These are phyloP conservation scores for Pseudogymnoascus destructans DNA, from an alignment of 2,329 filamentous ascomycete genomes.

Conservation along the genomic window DNA sequence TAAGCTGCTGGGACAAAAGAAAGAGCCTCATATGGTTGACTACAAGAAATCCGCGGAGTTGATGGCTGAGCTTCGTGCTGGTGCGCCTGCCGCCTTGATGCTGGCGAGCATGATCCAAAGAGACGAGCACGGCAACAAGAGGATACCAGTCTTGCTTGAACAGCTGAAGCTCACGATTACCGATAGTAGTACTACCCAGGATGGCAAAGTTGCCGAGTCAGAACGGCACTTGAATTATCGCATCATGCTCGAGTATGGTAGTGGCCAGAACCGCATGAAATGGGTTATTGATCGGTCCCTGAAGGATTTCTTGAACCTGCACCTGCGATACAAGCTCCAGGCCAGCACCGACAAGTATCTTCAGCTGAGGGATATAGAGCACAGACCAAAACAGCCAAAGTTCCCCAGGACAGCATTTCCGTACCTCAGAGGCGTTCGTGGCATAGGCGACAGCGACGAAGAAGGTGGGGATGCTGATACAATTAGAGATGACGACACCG, in stretches of 20 bases:
- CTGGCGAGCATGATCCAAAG: conserved; percentile 95
- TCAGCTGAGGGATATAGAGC: conserved; percentile 52
- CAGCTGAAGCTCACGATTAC: conserved; percentile 82
- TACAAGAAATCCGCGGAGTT: conserved; percentile 92
- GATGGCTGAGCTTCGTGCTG: conserved; percentile 87
- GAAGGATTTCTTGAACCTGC: conserved; percentile 80
- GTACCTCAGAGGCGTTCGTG: conserved; percentile 69
- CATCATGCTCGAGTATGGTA: conserved; percentile 92
- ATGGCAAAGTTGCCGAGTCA: conserved; percentile 32
- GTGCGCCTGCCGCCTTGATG: conserved; percentile 84
- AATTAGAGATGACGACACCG: conserved; percentile 32
- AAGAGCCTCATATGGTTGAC: conserved; percentile 73
- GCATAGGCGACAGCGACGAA: conserved; percentile 65
- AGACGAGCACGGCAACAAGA: conserved; percentile 88
- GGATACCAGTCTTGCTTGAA: conserved; percentile 87
- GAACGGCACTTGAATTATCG: conserved; percentile 70
- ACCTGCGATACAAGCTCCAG: conserved; percentile 84
- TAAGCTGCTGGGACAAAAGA: conserved; percentile 65
- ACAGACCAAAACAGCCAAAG: conserved; percentile 67
- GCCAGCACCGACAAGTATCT: conserved; percentile 74
- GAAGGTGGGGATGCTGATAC: conserved; percentile 41
- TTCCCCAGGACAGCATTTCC: conserved; percentile 86
- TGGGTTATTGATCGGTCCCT: conserved; percentile 86
- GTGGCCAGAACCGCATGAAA: conserved; percentile 87
- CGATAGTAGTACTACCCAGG: conserved; percentile 42